Evolutionary conservation across 306 rosid genomes (phyloP).

Genomic region (Morella rubra): DNA sequence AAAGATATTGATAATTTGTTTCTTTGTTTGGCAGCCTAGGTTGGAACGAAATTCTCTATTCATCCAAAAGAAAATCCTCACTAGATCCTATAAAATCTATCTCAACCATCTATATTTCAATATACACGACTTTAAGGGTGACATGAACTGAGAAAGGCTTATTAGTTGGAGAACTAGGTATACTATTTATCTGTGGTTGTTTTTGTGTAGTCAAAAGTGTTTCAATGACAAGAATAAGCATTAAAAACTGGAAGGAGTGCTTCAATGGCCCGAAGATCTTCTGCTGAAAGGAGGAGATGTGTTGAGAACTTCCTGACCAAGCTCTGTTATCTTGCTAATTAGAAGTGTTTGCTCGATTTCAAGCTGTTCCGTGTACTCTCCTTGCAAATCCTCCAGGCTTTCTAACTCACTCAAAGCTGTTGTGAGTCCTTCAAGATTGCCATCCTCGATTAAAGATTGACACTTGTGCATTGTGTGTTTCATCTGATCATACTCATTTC

Average conservation of each 20-base stretch:
- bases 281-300: constrained; percentile 59
- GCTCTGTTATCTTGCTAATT: constrained; percentile 73
- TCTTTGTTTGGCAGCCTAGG: no score
- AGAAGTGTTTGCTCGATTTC: constrained; percentile 91
- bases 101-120: constrained; percentile 36
- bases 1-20: no score
- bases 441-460: constrained; percentile 58
- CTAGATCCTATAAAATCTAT: no score
- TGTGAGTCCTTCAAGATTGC: constrained; percentile 63
- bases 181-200: constrained; percentile 17
- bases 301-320: constrained; percentile 68
- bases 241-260: neutral
- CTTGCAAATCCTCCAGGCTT: constrained; percentile 69
- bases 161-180: constrained; percentile 26
- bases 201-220: constrained; percentile 3
- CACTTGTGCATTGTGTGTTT: constrained; percentile 65
- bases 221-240: constrained; percentile 7
- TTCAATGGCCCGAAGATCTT: constrained; percentile 40
- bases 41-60: no score
- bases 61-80: no score
- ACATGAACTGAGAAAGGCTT: constrained; percentile 16
- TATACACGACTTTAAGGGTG: constrained; percentile 16
- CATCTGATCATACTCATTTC: constrained; percentile 52
- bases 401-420: constrained; percentile 64
- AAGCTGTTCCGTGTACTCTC: constrained; percentile 65